phyloP scores from a whole-genome alignment of 495 filamentous ascomycete genomes.

The Penicillium canescens region DNA sequence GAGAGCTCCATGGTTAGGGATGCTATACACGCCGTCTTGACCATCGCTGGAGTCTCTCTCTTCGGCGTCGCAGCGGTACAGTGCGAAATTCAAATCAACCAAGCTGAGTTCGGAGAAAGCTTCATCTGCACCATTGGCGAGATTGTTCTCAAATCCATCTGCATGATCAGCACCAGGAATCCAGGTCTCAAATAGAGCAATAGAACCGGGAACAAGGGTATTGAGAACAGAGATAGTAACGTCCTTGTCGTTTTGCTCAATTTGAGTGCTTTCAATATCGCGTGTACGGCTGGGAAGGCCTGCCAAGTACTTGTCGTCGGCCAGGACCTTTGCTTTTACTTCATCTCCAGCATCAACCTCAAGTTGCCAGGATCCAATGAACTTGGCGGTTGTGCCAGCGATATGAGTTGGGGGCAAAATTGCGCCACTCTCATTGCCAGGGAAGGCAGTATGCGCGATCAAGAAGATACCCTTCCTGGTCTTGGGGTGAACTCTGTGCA shows the following conservation, averaged over 20 bases:
- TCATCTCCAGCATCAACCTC: conserved; percentile 74
- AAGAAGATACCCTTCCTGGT: conserved; percentile 91
- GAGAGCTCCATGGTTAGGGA: conserved; percentile 79
- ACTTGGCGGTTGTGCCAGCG: conserved; percentile 69
- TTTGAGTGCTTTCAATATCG: conserved; percentile 65
- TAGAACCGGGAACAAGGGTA: conserved; percentile 85
- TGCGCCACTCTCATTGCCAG: conserved; percentile 78
- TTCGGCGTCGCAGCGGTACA: conserved; percentile 92
- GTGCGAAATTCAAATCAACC: conserved; percentile 84
- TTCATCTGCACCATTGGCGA: conserved; percentile 76
- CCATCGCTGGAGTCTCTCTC: conserved; percentile 79
- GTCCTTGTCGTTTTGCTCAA: conserved; percentile 66
- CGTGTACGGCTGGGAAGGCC: conserved; percentile 81
- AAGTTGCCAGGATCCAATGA: conserved; percentile 85
- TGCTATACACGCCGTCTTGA: conserved; percentile 81
- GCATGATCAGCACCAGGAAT: conserved; percentile 82
- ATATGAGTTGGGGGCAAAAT: conserved; percentile 75
- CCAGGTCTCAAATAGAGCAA: conserved; percentile 94
- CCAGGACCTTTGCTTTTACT: conserved; percentile 59
- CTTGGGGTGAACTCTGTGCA: conserved; percentile 90
- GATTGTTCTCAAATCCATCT: conserved; percentile 75
- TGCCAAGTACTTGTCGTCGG: conserved; percentile 67
- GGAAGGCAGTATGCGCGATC: conserved; percentile 92
- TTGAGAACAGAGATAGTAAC: conserved; percentile 81
- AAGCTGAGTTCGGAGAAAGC: conserved; percentile 74